Base-by-base conservation (phyloP, 2,329 filamentous ascomycete genomes). In the Scytalidium sp. region DNA sequence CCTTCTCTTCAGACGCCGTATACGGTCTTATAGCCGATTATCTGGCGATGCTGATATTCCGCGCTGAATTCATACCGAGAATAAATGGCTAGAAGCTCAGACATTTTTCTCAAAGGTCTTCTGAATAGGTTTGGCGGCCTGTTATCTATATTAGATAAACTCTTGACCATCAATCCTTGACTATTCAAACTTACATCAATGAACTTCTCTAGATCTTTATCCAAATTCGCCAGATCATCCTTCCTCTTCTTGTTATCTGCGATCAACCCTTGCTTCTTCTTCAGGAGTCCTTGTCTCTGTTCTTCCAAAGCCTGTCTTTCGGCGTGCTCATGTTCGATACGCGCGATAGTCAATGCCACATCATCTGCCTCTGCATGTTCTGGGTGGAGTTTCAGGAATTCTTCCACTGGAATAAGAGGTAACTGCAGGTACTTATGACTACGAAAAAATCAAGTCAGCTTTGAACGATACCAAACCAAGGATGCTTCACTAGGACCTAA, bases 131-230 rank as follows among this genome's bases (percentile, higher is more conserved):
- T 92, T 93, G 45, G 90, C 90, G 45, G 88, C 89, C 88, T 91
- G 56, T 20, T 50, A 11, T 32, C 51, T 19, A 42, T 19, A 47
- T 47, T 42, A 56, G 47, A 19, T 15, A 50, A 6, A 11, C 23
- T 2, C 36, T 32, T 29, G 23, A 9, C 2, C 20, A 25, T 41
- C 3, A 43, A 23, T 19, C 19, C 10, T n/a, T n/a, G 3, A 21
- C 15, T 9, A 19, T 23, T 19, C 27, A 39, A 15, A 73, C 86
- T 64, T 64, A 90, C 88, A 69, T 95, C 90, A 61, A 96, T 93
- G 64, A 96, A 96, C 63, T 89, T 92, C 71, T 97, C 94, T 50
- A 97, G 74, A 68, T 96, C 90, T 63, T 88, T 87, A 62, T 99
- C 94, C 53, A 99, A 73, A 62, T 88, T 96, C 19, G 88, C 91